A percentile compares a stretch with the other conserved stretches of the same genome.
These are phyloP conservation scores for Evansstolkia leycettana DNA, from an alignment of 495 filamentous ascomycete species.

Conservation along the genomic window DNA sequence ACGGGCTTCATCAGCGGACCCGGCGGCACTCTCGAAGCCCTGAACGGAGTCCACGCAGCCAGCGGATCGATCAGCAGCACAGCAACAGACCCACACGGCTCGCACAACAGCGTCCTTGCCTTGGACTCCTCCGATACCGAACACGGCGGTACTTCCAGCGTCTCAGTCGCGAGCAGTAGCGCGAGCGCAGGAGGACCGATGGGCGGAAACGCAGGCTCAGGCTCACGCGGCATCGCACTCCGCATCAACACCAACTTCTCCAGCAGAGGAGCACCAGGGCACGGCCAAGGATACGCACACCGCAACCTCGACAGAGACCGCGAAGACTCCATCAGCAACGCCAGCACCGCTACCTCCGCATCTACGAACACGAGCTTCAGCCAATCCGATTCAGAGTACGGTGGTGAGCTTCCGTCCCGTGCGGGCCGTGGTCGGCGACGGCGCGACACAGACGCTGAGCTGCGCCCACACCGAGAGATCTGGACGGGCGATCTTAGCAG, in stretches of 20 bases:
- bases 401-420: slow-evolving; percentile 12
- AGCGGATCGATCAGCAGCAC: slow-evolving; percentile 12
- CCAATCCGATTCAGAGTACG: slow-evolving; percentile 30
- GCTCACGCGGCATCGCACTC: slow-evolving; percentile 26
- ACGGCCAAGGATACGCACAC: slow-evolving; percentile 2
- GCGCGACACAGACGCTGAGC: slow-evolving; percentile 19
- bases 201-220: not conserved
- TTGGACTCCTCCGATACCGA: slow-evolving; percentile 37
- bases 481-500: slow-evolving; percentile 81
- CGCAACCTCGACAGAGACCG: slow-evolving; percentile 17
- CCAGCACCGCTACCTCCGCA: slow-evolving; percentile 28
- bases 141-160: slow-evolving; percentile 19
- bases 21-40: slow-evolving; percentile 31
- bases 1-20: slow-evolving; percentile 35
- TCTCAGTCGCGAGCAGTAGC: slow-evolving; percentile 22
- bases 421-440: slow-evolving; percentile 15
- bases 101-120: slow-evolving; percentile 19
- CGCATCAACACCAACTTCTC: slow-evolving; percentile 33
- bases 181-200: slow-evolving; percentile 8
- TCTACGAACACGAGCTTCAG: slow-evolving; percentile 30
- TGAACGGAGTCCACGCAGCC: slow-evolving; percentile 24
- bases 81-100: slow-evolving; percentile 8
- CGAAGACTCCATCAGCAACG: slow-evolving; percentile 30
- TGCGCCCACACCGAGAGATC: slow-evolving; percentile 38
- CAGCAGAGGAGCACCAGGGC: slow-evolving; percentile 12